Base-by-base conservation (phyloP, 2,329 filamentous ascomycete species). In the Huntiella moniliformis region DNA sequence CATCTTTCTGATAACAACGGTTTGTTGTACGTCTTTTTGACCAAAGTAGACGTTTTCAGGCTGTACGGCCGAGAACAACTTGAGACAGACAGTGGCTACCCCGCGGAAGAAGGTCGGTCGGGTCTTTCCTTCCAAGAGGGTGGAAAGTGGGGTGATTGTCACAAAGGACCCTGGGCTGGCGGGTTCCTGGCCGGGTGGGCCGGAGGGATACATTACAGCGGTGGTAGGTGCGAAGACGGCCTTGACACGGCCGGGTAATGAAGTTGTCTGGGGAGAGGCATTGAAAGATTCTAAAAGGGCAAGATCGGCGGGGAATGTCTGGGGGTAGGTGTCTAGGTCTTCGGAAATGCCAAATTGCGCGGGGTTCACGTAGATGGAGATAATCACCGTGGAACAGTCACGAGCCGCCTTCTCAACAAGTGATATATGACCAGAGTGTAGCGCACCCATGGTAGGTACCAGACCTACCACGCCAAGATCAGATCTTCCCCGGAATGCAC, bases 11-110 rank as follows among this genome's bases (percentile, higher is more conserved):
- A 98, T 82, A 8, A 98, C 74, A 13, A 93, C 82, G 0, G 86
- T 93, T 63, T 98, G 91, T 66, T 98, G 91, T 15, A 95, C 77
- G 60, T 98, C 91, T 64, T 98, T 98, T 61, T 96, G 91, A 3
- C 91, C 91, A 65, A 98, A 95, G 63, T 94, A 87, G 15, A 82
- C 81, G 4, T 71, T 67, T 49, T 85, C 78, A 0, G 82, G 77
- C 55, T 65, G 64, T 13, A 66, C 61, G 15, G 64, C 59, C 52
- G 65, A 66, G 57, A 67, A 66, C 17, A 67, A 61, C 60, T 91
- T 98, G 74, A 88, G 91, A 65, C 87, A 95, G 2, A 98, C 81
- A 1, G 91, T 98, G 15, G 91, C 87, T 32, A 98, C 91, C 35
- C 91, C 91, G 42, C 91, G 73, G 64, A 98, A 98, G 62, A 98